Base-by-base conservation (phyloP, 2,329 filamentous ascomycete species). In the Alternaria arborescens region DNA sequence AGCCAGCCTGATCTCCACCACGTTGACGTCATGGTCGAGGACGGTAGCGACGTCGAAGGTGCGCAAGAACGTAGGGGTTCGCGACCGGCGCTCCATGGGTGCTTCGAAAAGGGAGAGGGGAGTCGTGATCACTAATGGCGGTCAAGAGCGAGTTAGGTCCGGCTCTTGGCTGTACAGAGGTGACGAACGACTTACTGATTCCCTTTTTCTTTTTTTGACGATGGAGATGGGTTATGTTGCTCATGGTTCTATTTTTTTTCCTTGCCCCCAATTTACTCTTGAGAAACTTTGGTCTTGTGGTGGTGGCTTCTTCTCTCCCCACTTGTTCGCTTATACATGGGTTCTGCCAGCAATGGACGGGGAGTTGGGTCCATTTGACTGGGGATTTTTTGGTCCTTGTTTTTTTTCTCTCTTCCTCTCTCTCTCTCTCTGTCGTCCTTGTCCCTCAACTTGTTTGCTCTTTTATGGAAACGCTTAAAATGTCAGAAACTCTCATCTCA, bases 41-140 rank as follows among this genome's bases (percentile, higher is more conserved):
- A 79, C 59, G 72, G 71, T 20, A 79, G 77, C 58, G 77, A 79
- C 47, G 74, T 78, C 14, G 77, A 79, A 47, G 77, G 77, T 46
- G 73, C 70, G 16, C 68, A 70, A 30, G 71, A 77, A 65, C 72
- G 75, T 14, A 66, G 69, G 8, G 71, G 72, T 34, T 75, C 71
- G 41, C 69, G 75, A 43, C 73, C 74, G 44, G 72, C 72, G 8
- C 58, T 78, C 20, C 68, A 68, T 47, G 71, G 73, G 12, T 74
- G 76, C 43, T 78, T 74, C 41, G 71, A 75, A 51, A 77, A 76
- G 61, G 74, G 69, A 18, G 76, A 77, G 61, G 72, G 68, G 47
- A 77, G 75, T 66, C 74, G 72, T 52, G 75, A 75, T 66, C 75
- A 77, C 63, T 77, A 30, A 30, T 11, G 28, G 4, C 28, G 70